phyloP scores from a whole-genome alignment of 2,329 filamentous ascomycete genomes.

The Ophiosphaerella herpotricha region DNA sequence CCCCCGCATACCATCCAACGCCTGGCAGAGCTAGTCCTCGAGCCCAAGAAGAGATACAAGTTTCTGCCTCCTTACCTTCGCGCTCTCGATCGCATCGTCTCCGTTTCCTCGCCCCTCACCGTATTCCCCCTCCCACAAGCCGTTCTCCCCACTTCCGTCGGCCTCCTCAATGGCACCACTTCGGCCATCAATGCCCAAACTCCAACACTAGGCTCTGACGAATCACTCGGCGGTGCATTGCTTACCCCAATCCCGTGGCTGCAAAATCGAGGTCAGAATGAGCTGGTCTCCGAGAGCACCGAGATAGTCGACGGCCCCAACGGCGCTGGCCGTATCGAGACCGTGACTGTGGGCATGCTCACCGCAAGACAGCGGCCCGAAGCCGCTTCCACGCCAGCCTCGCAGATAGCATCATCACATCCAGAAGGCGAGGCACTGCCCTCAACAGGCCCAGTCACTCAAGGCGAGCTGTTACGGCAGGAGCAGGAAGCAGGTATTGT shows the following conservation, averaged over 20 bases:
- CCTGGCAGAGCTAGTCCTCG: conserved; percentile 81
- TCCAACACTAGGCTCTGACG: conserved; percentile 73
- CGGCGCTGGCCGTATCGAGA: conserved; percentile 78
- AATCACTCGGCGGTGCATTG: conserved; percentile 85
- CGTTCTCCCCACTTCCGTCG: conserved; percentile 54
- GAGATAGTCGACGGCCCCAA: conserved; percentile 83
- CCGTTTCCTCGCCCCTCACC: conserved; percentile 80
- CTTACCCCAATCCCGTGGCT: conserved; percentile 96
- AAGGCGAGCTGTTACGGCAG: conserved; percentile 83
- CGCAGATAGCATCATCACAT: conserved; percentile 40
- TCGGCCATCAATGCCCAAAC: conserved; percentile 45
- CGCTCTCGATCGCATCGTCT: conserved; percentile 86
- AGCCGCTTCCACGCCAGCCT: conserved; percentile 10
- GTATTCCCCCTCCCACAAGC: conserved; percentile 81
- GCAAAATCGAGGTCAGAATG: conserved; percentile 54
- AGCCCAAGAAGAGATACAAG: conserved; percentile 78
- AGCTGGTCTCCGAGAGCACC: conserved; percentile 73
- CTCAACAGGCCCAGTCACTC: conserved; percentile 57
- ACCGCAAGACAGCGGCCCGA: conserved; percentile 17
- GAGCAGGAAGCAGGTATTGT: conserved; percentile 83
- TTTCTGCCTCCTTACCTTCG: conserved; percentile 84
- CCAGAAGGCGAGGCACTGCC: conserved; percentile 44
- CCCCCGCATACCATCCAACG: conserved; percentile 94
- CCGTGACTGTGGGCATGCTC: conserved; percentile 72
- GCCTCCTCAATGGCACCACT: conserved; percentile 66